Evolutionary conservation across 805 yeast species (phyloP).

Genomic region (Trichomonascus vanleenenianus): DNA sequence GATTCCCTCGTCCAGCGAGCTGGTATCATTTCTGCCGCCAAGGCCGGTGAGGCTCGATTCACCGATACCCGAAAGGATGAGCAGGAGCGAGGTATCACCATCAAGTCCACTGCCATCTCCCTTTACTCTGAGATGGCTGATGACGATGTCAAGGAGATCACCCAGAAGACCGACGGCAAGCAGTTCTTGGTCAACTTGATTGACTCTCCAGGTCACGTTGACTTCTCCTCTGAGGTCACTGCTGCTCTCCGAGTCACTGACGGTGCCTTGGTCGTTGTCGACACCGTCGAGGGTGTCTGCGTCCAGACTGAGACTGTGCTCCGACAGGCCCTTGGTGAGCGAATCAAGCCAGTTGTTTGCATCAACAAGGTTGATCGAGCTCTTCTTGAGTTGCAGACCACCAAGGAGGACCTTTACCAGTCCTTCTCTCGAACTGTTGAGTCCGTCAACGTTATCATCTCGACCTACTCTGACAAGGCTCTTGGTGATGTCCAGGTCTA

Average conservation of each 20-base stretch:
- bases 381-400: slow-evolving; percentile 94
- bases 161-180: slow-evolving; percentile 87
- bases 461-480: slow-evolving; percentile 85
- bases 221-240: slow-evolving; percentile 99
- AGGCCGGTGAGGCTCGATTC: slow-evolving; percentile 99
- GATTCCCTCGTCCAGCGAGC: slow-evolving; percentile 99
- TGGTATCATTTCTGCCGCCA: slow-evolving; percentile 99
- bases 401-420: slow-evolving; percentile 98
- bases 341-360: slow-evolving; percentile 97
- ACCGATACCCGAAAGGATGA: slow-evolving; percentile 99
- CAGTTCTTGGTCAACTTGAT: slow-evolving; percentile 95
- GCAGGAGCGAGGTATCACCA: slow-evolving; percentile 99
- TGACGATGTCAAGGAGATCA: slow-evolving; percentile 79
- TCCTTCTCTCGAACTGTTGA: slow-evolving; percentile 98
- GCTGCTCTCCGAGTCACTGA: slow-evolving; percentile 99
- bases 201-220: slow-evolving; percentile 99
- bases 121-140: slow-evolving; percentile 82
- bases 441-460: slow-evolving; percentile 96
- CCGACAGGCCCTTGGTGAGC: slow-evolving; percentile 98
- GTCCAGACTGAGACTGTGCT: slow-evolving; percentile 99
- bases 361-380: slow-evolving; percentile 99
- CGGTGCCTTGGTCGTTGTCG: slow-evolving; percentile 99
- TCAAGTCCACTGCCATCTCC: slow-evolving; percentile 98
- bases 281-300: slow-evolving; percentile 99
- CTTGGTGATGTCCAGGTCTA: slow-evolving; percentile 96